These are phyloP conservation scores for Metschnikowia baotianmanensis DNA, from an alignment of 805 yeast species.

Conservation along the genomic window DNA sequence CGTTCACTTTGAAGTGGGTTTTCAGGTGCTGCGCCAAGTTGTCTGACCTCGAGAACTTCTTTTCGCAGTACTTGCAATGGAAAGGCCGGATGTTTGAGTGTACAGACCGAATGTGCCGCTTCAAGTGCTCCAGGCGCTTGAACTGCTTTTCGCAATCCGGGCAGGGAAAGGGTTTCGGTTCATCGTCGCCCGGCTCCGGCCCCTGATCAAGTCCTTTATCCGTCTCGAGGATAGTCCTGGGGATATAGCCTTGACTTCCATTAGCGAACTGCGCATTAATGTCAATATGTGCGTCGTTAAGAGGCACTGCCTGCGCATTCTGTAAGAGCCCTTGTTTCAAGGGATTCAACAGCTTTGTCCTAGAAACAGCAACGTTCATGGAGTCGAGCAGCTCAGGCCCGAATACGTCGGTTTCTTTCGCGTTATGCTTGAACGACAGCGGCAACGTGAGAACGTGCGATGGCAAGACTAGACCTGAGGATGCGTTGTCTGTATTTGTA, in stretches of 20 bases:
- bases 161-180: constrained; percentile 35
- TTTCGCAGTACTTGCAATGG: constrained; percentile 45
- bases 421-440: constrained; percentile 2
- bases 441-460: constrained; percentile 1
- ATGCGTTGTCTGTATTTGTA: background rate
- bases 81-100: constrained; percentile 45
- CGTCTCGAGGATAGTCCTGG: background rate
- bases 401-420: background rate
- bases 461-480: background rate
- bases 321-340: background rate
- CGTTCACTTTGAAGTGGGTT: constrained; percentile 36
- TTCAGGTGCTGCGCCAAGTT: constrained; percentile 45
- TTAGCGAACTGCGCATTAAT: background rate
- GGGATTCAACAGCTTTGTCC: background rate
- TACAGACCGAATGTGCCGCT: constrained; percentile 42
- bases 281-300: background rate
- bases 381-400: background rate
- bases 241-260: background rate
- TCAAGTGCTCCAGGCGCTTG: constrained; percentile 43
- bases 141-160: constrained; percentile 42
- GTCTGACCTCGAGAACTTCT: constrained; percentile 42
- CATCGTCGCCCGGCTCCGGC: constrained; percentile 11
- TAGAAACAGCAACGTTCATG: constrained; percentile 1
- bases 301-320: background rate
- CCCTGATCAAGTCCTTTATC: background rate